These are phyloP conservation scores for Serendipita sp. DNA, from an alignment of 768 basidiomycete species.

Conservation along the genomic window DNA sequence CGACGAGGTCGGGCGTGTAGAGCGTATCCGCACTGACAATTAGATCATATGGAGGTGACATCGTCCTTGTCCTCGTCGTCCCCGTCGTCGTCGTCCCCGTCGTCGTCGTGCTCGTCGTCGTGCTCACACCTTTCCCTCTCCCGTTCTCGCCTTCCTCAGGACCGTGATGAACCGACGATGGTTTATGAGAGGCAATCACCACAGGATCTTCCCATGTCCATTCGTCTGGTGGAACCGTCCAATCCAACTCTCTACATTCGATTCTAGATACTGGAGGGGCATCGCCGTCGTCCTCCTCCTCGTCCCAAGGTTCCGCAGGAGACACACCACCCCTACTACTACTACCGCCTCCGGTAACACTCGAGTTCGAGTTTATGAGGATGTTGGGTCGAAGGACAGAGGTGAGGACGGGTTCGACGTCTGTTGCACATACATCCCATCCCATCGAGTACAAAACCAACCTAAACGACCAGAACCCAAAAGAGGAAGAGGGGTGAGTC, in stretches of 20 bases:
- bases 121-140: not conserved
- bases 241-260: constrained; percentile 52
- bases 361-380: constrained; percentile 8
- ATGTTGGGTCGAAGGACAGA: constrained; percentile 52
- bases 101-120: not conserved
- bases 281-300: not conserved
- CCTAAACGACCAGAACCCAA: constrained; percentile 33
- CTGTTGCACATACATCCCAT: constrained; percentile 65
- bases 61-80: constrained; percentile 5
- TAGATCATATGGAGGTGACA: constrained; percentile 52
- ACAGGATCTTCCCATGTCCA: constrained; percentile 40
- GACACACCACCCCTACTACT: not conserved
- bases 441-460: constrained; percentile 52
- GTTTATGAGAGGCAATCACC: constrained; percentile 20
- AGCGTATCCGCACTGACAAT: constrained; percentile 75
- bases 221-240: constrained; percentile 37
- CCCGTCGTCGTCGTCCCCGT: constrained; percentile 9
- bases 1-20: constrained; percentile 42
- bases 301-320: too few relatives aligned
- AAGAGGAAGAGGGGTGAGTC: not conserved
- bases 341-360: not conserved
- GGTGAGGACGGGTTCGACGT: constrained; percentile 45
- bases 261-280: constrained; percentile 15
- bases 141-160: not conserved
- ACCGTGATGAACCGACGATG: not conserved